Evolutionary conservation across 768 basidiomycete genomes (phyloP), one percentile per base, ranked within the genome.

Genomic region (Cystobasidium ongulense): DNA sequence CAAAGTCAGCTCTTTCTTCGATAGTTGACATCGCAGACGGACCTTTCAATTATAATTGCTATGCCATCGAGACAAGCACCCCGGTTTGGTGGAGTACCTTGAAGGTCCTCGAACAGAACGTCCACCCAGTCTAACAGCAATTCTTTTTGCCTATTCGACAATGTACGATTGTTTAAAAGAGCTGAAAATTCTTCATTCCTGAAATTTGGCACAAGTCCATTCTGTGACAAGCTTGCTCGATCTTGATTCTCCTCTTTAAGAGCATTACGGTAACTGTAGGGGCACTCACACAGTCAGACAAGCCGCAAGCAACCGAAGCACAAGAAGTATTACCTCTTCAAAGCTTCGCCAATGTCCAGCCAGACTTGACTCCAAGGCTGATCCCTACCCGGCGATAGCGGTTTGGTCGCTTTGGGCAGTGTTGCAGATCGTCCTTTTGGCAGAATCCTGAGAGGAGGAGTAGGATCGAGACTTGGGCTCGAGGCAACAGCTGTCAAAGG

Each of bases 31-130:
- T n/a, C n/a, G n/a, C n/a, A n/a, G n/a, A n/a, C n/a, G 75, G 33
- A 82, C 82, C 82, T 81, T 72, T 84, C 83, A 7, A 82, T 73
- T 1, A 83, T 77, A 0, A 79, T 78, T 0, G 81, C 81, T 0
- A 83, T 78, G 2, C 80, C 82, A 59, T 84, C 83, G 8, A 84
- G 75, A 62, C 81, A 82, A 0, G 82, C 82, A 0, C 83, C 83
- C 35, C 83, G 78, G 65, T 82, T 78, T 4, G 82, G 77, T 72
- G 83, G 82, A 46, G 81, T 80, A 11, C 81, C 76, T 35, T 77
- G 70, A 23, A 84, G 76, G 71, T 83, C 83, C 25, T 79, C 76
- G 43, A 80, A 72, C n/a, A 83, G 59, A 5, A 65, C 53, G 39
- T 75, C 54, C 13, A 76, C 25, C 72, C 83, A 83, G 46, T 46